Base-by-base conservation (phyloP, 768 basidiomycete genomes). In the Hygrophorus russula region DNA sequence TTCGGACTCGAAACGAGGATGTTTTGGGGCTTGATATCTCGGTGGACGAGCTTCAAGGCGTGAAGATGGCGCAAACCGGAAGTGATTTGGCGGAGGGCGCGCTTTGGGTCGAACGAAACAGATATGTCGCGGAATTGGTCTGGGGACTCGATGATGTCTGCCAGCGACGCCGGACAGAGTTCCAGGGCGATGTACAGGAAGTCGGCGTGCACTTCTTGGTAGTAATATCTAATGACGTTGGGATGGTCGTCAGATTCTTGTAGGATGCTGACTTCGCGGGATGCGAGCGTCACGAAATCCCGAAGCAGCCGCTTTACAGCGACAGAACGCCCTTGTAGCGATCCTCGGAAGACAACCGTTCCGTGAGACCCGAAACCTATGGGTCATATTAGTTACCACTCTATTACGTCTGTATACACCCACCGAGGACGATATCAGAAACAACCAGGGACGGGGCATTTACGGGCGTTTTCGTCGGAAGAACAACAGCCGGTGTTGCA, bases 101-200 rank as follows among this genome's bases (percentile, higher is more conserved):
- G 81, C 60, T 96, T 93, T 10, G 90, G 81, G 38, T 90, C 85
- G 57, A 97, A 88, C 5, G 73, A 65, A 14, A 76, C 69, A 1
- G 46, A 47, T 41, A 97, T 80, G 31, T 91, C 86, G n/a, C 78
- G 74, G 66, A 77, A 77, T 43, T 76, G 71, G 53, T 83, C 75
- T 0, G 91, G 88, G 27, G 67, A 76, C 53, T 93, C 91, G 55
- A 94, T 66, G 44, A 93, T 66, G 56, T 94, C 89, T 1, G 85
- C 88, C 1, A 96, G 78, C 2, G 88, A 88, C 1, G 85, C 87
- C 0, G 89, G 90, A 56, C 91, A 92, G 3, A 98, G 71, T 56
- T 99, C 96, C 34, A 99, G 80, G 2, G 96, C 96, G 49, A 99
- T 98, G 62, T 94, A 98, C 8, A 98, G 78, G 69, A 98, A 98